Conservation (phyloP, 352 stramenopile genomes). For the Globisporangium uncinulatum region DNA sequence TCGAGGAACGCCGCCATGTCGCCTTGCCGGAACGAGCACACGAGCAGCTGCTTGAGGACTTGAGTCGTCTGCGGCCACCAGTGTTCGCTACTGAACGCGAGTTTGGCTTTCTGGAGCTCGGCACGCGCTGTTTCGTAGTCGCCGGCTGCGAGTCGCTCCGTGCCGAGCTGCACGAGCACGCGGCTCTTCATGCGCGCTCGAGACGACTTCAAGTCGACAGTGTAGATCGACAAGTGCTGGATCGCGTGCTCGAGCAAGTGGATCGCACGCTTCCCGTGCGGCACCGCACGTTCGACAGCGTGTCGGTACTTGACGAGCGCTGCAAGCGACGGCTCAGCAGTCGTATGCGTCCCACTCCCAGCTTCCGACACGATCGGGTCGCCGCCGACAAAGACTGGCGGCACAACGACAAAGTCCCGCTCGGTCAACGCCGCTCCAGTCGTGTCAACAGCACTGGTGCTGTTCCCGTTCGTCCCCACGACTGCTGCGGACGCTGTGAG, state of each 20-base stretch:
- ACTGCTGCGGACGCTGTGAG: slow-evolving; percentile 18
- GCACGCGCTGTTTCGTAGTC: slow-evolving; percentile 61
- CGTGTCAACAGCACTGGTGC: background rate
- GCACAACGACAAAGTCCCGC: slow-evolving; percentile 64
- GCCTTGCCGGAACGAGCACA: slow-evolving; percentile 67
- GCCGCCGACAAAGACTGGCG: slow-evolving; percentile 63
- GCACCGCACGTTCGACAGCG: slow-evolving; percentile 46
- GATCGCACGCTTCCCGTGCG: slow-evolving; percentile 70
- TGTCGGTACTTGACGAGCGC: slow-evolving; percentile 66
- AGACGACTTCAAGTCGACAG: slow-evolving; percentile 54
- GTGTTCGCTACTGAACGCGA: slow-evolving; percentile 48
- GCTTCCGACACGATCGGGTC: slow-evolving; percentile 58
- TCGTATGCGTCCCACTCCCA: slow-evolving; percentile 16
- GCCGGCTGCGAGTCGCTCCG: slow-evolving; percentile 59
- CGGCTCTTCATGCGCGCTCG: slow-evolving; percentile 72
- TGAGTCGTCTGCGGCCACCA: slow-evolving; percentile 74
- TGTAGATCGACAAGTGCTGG: slow-evolving; percentile 64
- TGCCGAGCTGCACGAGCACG: slow-evolving; percentile 64
- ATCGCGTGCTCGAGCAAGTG: slow-evolving; percentile 71
- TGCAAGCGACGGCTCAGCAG: slow-evolving; percentile 42
- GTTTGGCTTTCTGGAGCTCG: slow-evolving; percentile 69
- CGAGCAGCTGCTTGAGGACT: slow-evolving; percentile 66
- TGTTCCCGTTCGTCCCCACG: background rate
- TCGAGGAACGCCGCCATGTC: slow-evolving; percentile 74
- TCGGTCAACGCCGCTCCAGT: slow-evolving; percentile 17